Percentiles rank a stretch among this genome's conserved stretches.
phyloP scores from a whole-genome alignment of 768 basidiomycete genomes.

The Neoboletus brunneissimus region DNA sequence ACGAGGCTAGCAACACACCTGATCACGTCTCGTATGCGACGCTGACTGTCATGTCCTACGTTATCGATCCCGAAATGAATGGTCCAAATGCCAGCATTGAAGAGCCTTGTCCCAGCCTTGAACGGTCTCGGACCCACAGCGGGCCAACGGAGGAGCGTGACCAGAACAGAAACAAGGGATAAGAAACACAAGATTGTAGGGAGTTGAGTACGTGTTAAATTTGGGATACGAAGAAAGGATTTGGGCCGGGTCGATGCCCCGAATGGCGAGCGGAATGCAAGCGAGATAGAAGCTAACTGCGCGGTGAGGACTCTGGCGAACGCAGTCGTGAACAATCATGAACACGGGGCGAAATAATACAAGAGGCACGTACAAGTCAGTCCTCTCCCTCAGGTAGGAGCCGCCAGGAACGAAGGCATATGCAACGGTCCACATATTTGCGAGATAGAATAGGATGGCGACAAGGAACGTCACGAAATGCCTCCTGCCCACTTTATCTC shows the following conservation, averaged over 20 bases:
- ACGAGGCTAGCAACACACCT: slow-evolving; percentile 45
- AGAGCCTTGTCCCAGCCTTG: slow-evolving; percentile 60
- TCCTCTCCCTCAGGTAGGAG: slow-evolving; percentile 68
- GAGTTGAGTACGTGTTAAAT: slow-evolving; percentile 27
- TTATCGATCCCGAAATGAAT: slow-evolving; percentile 77
- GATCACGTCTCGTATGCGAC: slow-evolving; percentile 44
- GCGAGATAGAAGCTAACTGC: slow-evolving; percentile 50
- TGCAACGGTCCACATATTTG: slow-evolving; percentile 80
- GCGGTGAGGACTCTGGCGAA: slow-evolving; percentile 47
- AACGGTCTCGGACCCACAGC: slow-evolving; percentile 49
- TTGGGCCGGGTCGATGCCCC: not conserved
- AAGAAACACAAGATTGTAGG: slow-evolving; percentile 38
- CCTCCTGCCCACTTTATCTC: slow-evolving; percentile 44
- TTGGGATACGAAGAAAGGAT: slow-evolving; percentile 13
- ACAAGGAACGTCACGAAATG: slow-evolving; percentile 57
- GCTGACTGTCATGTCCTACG: slow-evolving; percentile 34
- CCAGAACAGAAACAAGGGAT: slow-evolving; percentile 47
- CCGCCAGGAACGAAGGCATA: slow-evolving; percentile 91
- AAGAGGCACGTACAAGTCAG: slow-evolving; percentile 54
- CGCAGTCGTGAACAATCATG: not conserved
- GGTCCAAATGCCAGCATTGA: slow-evolving; percentile 88
- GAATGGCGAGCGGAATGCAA: slow-evolving; percentile 45
- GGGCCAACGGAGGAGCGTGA: slow-evolving; percentile 56
- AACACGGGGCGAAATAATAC: not conserved
- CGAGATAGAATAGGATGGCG: slow-evolving; percentile 60